phyloP scores from a whole-genome alignment of 23 red algal genomes.

The Pyropia yezoensis region DNA sequence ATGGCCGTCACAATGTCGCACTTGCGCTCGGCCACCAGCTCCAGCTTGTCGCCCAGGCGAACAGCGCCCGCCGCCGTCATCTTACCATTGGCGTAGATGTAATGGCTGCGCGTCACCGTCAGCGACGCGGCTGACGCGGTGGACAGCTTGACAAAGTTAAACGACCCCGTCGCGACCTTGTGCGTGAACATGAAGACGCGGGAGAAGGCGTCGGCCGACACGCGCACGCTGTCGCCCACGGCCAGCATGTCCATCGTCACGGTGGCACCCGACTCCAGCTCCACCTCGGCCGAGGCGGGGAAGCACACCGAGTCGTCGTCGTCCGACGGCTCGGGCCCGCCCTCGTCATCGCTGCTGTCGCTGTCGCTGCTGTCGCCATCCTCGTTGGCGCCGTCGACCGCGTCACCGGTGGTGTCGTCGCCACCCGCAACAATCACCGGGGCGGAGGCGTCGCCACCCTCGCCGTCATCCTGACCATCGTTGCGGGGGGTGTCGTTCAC shows the following conservation, averaged over 20 bases:
- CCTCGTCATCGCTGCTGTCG: slow-evolving; percentile 9
- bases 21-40: background rate
- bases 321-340: background rate
- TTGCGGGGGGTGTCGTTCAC: background rate
- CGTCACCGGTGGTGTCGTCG: no score
- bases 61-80: slow-evolving; percentile 15
- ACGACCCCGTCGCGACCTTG: background rate
- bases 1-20: slow-evolving; percentile 17
- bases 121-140: slow-evolving; percentile 14
- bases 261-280: slow-evolving; percentile 17
- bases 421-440: no score
- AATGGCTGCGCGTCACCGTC: slow-evolving; percentile 22
- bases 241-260: slow-evolving; percentile 25
- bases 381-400: slow-evolving; percentile 12
- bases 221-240: slow-evolving; percentile 41
- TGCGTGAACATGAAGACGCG: slow-evolving; percentile 54
- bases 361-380: background rate
- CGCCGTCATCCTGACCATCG: slow-evolving; percentile 1
- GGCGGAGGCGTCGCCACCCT: background rate
- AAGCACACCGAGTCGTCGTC: slow-evolving; percentile 51
- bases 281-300: slow-evolving; percentile 21
- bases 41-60: slow-evolving; percentile 17
- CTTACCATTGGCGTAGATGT: slow-evolving; percentile 23
- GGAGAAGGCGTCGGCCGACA: slow-evolving; percentile 28
- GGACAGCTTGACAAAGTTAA: slow-evolving; percentile 20